A percentile compares a stretch with the other conserved stretches of the same genome.
Conservation (phyloP, 129 eudicot species). For the Lonicera japonica region DNA sequence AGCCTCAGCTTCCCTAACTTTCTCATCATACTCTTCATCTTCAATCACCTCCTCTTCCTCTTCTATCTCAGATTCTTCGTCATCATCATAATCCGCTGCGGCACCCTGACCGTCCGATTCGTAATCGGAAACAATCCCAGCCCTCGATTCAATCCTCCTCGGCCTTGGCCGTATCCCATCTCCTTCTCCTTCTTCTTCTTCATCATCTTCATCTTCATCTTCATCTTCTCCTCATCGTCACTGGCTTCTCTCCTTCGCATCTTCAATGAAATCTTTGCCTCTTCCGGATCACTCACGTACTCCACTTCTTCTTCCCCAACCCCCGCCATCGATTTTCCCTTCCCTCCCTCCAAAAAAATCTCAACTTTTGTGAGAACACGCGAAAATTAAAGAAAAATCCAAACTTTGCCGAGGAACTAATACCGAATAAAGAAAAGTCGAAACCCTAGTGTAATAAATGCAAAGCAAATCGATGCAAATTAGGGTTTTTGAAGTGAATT, state of each 20-base stretch:
- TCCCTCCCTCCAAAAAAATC: slow-evolving; percentile 12
- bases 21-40: slow-evolving; percentile 15
- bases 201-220: slow-evolving; percentile 18
- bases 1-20: too few relatives aligned
- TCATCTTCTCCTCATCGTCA: slow-evolving; percentile 69
- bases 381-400: slow-evolving; percentile 15
- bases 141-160: slow-evolving; percentile 4
- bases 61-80: slow-evolving; percentile 33
- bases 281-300: slow-evolving; percentile 99
- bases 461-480: neutral
- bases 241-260: slow-evolving; percentile 81
- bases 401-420: neutral
- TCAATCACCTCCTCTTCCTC: slow-evolving; percentile 43
- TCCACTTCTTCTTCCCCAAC: slow-evolving; percentile 50
- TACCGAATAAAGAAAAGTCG: neutral
- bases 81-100: slow-evolving; percentile 63
- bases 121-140: slow-evolving; percentile 26
- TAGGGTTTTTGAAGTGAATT: slow-evolving; percentile 1
- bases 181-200: neutral
- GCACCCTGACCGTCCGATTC: slow-evolving; percentile 87
- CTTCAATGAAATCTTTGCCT: slow-evolving; percentile 75
- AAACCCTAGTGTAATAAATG: slow-evolving; percentile 2
- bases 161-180: neutral
- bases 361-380: too few relatives aligned
- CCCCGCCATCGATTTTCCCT: slow-evolving; percentile 43